Evolutionary conservation across 495 filamentous ascomycete genomes (phyloP), one percentile per base, ranked within the genome.

Genomic region (Symbiotaphrina buchneri): DNA sequence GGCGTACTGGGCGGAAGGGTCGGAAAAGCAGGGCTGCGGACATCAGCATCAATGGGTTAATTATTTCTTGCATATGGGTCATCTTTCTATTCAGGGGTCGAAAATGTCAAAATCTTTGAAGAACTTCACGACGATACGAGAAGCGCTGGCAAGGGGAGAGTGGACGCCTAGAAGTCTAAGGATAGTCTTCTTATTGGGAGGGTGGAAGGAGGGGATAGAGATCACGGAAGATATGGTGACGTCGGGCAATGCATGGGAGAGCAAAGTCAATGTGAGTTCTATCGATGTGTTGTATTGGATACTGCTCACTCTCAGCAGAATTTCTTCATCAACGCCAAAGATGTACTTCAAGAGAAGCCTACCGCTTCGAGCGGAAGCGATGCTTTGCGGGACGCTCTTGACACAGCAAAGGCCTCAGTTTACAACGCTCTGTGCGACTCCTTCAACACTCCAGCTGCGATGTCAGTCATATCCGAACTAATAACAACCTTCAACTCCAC

Each of bases 61-160:
- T 42, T 93, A 97, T 52, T 97, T 97, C 51, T 44, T 94, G 33
- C 85, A 94, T 47, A 92, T 90, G 76, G 85, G 85, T 5, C 85
- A 97, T 47, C 54, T 95, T 27, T 77, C 71, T 14, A 94, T 97
- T 34, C 60, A 70, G 21, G 85, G 87, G 0, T 74, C 68, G 4
- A 97, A 97, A 47, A 97, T 97, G 87, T 79, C 71, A 28, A 94
- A 95, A 51, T 76, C 67, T 4, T 47, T 95, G 34, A 95, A 97
- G 58, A 97, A 94, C 52, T 97, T 94, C 49, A 80, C 77, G n/a
- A 91, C 87, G 0, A 91, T 97, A 37, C 65, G 75, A 6, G 76
- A 87, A 41, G 82, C 83, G 0, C 56, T 97, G 0, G 61, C 59
- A 5, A 53, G 58, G 3, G 65, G 66, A n/a, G 73, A 71, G 14